Evolutionary conservation across 106 monocot species (phyloP), one percentile per base, ranked within the genome.

Genomic region (Apostasia ramifera): DNA sequence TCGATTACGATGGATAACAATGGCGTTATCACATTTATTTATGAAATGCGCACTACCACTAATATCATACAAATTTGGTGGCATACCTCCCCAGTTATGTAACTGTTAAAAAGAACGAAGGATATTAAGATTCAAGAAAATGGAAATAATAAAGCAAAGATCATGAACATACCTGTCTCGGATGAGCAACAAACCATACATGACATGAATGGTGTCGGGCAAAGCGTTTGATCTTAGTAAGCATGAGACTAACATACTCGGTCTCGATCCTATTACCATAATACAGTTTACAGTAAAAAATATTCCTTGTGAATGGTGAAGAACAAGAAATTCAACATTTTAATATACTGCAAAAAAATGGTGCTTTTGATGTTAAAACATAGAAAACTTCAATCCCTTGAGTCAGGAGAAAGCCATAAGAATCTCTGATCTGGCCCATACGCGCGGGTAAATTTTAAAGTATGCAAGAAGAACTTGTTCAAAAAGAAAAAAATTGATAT

Each of bases 101-200:
- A 94, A 75, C 94, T 94, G 69, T 42, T 55, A 50, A 72, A 71
- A 66, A 46, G 47, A 8, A 47, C 26, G 7, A 12, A n/a, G 43
- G 4, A 41, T 5, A 15, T 10, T 3, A 61, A 65, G 26, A 15
- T 65, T 26, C 14, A 48, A 47, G 8, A 48, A 65, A 14, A 43
- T 47, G 48, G 48, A 65, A 15, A 5, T 1, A 3, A 65, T 43
- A 65, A 14, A 65, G 4, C 9, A 37, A 65, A 26, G 48, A 38
- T n/a, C 1, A 47, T 51, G 57, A 6, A 1, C 11, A 41, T 88
- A 92, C 95, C 91, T 92, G 91, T 89, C 63, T 91, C 50, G 95
- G 95, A 76, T 97, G 92, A 9, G 95, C 95, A 58, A 97, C 92
- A 77, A 97, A 97, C 95, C 95, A 97, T 9, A 97, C 95, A 78